Evolutionary conservation across 768 basidiomycete genomes (phyloP), one percentile per base, ranked within the genome.

Genomic region (Boletus sp.): DNA sequence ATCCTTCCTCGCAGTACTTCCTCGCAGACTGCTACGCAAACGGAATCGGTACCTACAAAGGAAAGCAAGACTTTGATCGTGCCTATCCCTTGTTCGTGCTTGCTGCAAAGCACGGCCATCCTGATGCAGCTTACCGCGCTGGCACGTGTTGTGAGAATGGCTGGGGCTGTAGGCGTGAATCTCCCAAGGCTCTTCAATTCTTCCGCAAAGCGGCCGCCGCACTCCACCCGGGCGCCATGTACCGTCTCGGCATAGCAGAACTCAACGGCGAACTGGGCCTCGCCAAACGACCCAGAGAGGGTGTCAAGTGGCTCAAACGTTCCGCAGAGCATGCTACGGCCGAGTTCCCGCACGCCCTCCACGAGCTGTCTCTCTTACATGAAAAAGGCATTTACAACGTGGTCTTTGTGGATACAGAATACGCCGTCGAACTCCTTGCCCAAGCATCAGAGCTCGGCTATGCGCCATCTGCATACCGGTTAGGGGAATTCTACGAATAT

Each of bases 401-500:
- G 53, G 79, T 99, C 7, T 99, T 98, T 70, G 90, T 96, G 63
- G 97, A 99, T 71, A 84, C 85, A 59, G 96, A 98, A 64, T 99
- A 99, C 65, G 87, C 96, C 1, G 85, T 88, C 1, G 97, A 99
- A 72, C 77, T 98, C 11, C 76, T 98, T 39, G 97, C 97, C 3
- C 93, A 97, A 68, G 96, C 95, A n/a, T 85, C 92, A 0, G 97
- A 98, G 72, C 80, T 99, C 25, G 94, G 94, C 5, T 98, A 98
- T 72, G 93, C 96, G 9, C 93, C 96, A 17, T 94, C 91, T 59
- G 97, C 97, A 32, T 92, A 94, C 74, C n/a, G n/a, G n/a, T n/a
- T n/a, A n/a, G n/a, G 97, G 25, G 97, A 98, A 74, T 98, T 95
- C 71, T 99, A 99, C 70, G 97, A 99, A 76, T 99, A 98, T 70